phyloP scores from a whole-genome alignment of 441 rosid genomes.

The Breynia disticha region DNA sequence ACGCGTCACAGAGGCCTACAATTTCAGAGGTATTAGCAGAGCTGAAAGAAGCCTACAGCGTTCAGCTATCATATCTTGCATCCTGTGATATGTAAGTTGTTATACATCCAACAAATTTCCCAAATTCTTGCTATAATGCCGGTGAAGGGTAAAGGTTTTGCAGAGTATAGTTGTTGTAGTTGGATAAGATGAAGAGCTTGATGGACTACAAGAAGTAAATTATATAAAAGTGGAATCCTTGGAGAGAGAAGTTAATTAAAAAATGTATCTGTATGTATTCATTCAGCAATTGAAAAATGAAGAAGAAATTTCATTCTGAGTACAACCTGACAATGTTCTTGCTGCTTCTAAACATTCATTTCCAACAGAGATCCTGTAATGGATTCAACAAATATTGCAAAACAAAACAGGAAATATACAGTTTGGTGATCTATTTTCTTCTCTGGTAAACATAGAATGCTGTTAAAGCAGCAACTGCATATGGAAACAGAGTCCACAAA shows the following conservation, averaged over 20 bases:
- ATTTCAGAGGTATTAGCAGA: conserved; percentile 55
- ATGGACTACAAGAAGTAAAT: neutral
- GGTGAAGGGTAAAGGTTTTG: neutral
- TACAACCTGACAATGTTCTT: too few relatives aligned
- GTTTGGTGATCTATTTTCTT: too few relatives aligned
- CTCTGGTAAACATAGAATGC: conserved; percentile 43
- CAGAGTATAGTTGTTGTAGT: neutral
- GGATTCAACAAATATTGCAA: conserved; percentile 20
- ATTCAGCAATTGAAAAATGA: too few relatives aligned
- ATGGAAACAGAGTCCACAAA: conserved; percentile 71
- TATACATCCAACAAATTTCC: neutral
- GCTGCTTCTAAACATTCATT: too few relatives aligned
- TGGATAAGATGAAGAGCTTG: neutral
- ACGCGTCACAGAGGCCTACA: conserved; percentile 61
- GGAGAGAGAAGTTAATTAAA: neutral
- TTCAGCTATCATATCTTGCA: conserved; percentile 71
- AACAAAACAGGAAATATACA: conserved; percentile 9
- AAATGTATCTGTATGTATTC: neutral
- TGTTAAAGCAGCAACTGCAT: conserved; percentile 53
- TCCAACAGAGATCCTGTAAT: conserved; percentile 5
- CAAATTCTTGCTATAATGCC: neutral
- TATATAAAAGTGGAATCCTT: conserved; percentile 2
- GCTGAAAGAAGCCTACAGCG: conserved; percentile 67
- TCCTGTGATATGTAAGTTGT: conserved; percentile 33
- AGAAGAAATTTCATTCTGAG: too few relatives aligned